phyloP scores from a whole-genome alignment of 192 early-diverging fungal species.

The Entomortierella parvispora region DNA sequence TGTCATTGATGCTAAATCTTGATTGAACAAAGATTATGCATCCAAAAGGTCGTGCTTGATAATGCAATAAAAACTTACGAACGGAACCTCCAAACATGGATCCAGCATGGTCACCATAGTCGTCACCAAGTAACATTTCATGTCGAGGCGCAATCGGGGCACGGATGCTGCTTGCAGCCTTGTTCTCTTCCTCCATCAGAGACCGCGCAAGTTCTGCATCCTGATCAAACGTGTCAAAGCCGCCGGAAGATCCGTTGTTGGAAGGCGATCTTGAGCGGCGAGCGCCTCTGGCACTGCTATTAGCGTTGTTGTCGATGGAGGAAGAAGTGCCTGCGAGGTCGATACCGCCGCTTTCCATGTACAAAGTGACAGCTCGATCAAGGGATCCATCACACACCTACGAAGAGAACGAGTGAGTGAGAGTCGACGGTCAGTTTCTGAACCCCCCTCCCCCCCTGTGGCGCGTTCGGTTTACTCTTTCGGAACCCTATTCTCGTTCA shows the following conservation, averaged over 20 bases:
- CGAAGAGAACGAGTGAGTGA: not conserved
- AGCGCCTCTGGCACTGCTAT: conserved; percentile 4
- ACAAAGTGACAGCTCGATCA: conserved; percentile 84
- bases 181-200: conserved; percentile 59
- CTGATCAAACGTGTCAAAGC: conserved; percentile 35
- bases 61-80: conserved; percentile 14
- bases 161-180: conserved; percentile 59
- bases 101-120: conserved; percentile 8
- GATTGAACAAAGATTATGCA: not conserved
- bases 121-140: conserved; percentile 76
- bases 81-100: conserved; percentile 23
- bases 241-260: conserved; percentile 23
- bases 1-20: not conserved
- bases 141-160: conserved; percentile 87
- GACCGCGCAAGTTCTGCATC: conserved; percentile 63
- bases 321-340: conserved; percentile 43
- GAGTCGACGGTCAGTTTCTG: no score
- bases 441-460: no score
- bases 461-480: no score
- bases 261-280: conserved; percentile 36
- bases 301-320: not conserved
- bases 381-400: conserved; percentile 82
- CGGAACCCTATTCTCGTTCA: no score
- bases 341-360: conserved; percentile 80
- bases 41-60: not conserved